Conservation (phyloP, 306 rosid species). For the Herpetospermum pedunculosum region DNA sequence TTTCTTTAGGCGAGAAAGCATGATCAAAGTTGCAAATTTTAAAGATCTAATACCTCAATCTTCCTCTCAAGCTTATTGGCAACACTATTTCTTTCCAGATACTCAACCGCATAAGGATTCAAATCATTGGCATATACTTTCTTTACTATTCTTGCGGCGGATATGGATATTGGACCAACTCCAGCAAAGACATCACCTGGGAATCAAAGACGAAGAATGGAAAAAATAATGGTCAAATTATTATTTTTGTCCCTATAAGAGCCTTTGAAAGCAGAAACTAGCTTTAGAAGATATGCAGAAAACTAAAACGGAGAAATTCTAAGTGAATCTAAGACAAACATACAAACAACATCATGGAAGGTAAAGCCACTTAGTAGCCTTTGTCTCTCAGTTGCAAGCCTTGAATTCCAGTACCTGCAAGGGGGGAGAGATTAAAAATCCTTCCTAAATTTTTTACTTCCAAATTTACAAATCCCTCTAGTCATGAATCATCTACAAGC, state of each 20-base stretch:
- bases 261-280: not conserved
- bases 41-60: conserved; percentile 45
- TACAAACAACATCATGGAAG: conserved; percentile 68
- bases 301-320: not conserved
- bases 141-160: conserved; percentile 77
- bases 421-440: conserved; percentile 14
- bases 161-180: conserved; percentile 84
- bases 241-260: not conserved
- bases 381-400: conserved; percentile 89
- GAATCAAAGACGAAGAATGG: not conserved
- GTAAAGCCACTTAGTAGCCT: conserved; percentile 65
- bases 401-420: conserved; percentile 88
- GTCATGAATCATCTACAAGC: not conserved
- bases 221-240: not conserved
- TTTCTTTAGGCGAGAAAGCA: not conserved
- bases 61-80: conserved; percentile 82
- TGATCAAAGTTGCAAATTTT: not conserved
- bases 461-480: not conserved
- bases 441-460: not conserved
- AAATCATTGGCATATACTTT: conserved; percentile 88
- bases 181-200: conserved; percentile 96
- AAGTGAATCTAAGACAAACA: conserved; percentile 17
- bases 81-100: conserved; percentile 72
- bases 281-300: not conserved
- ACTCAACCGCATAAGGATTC: conserved; percentile 73